Base-by-base conservation (phyloP, 2,329 filamentous ascomycete genomes). In the Apiospora pterosperma region DNA sequence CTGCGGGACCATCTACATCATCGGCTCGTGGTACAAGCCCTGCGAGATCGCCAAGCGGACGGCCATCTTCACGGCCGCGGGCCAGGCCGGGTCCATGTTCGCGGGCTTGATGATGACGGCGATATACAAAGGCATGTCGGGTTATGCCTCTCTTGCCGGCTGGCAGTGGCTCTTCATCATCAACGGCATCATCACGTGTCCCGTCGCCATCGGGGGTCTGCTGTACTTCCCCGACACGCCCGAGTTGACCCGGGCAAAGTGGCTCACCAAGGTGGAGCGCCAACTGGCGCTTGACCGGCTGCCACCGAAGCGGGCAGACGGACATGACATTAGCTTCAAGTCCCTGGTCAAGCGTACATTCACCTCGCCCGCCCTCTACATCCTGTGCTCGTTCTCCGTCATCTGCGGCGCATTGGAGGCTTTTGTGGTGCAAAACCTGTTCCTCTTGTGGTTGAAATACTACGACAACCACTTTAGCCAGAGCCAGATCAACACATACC, bases 71-170 rank as follows among this genome's bases (percentile, higher is more conserved):
- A 84, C 82, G 5, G 79, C 81, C 3, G 82, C 81, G 8, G 83
- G 82, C 3, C 75, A 84, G 6, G 82, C 81, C 0, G 84, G 84
- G 0, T 83, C 79, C 1, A 83, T 86, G 80, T 84, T 87, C 61
- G 80, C 80, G 4, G 84, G 84, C 0, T 81, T 86, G 60, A 81
- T 88, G 67, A 85, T 87, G 71, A 82, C 82, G 0, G 83, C 81
- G 3, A 74, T 74, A 31, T 67, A 72, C 63, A 69, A 76, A 38
- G 74, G 75, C 3, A 68, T 74, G 65, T 69, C 82, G 28, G 82
- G 84, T 0, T 71, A 79, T 12, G 71, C 70, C 8, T 79, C 81
- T 0, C 71, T 84, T 5, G 73, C 75, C 3, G 81, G 80, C 1
- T 86, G 84, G 83, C 73, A 81, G 44, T 78, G 77, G 76, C 67